A percentile compares a stretch with the other conserved stretches of the same genome.
phyloP scores from a whole-genome alignment of 805 yeast species.

The Ogataea trehaloabstinens region DNA sequence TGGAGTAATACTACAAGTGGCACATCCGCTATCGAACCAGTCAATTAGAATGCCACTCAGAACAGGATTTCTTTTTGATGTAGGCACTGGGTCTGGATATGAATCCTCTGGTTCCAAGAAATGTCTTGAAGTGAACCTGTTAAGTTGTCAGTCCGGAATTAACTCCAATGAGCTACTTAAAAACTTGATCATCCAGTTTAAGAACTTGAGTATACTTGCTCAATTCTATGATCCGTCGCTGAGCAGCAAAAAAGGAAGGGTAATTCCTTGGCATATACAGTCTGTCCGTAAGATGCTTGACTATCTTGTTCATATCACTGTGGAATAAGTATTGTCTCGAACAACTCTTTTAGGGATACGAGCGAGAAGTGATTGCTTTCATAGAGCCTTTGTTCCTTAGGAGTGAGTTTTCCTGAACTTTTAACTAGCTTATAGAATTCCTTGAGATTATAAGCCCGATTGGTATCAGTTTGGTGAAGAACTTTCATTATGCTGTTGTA shows the following conservation, averaged over 20 bases:
- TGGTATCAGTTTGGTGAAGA: slow-evolving; percentile 6
- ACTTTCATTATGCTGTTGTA: slow-evolving; percentile 5
- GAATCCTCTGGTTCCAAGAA: slow-evolving; percentile 13
- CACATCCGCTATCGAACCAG: slow-evolving; percentile 68
- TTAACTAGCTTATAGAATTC: slow-evolving; percentile 6
- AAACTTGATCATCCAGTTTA: slow-evolving; percentile 56
- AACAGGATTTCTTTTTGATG: slow-evolving; percentile 62
- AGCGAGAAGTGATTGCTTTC: slow-evolving; percentile 2
- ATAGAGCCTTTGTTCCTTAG: not conserved
- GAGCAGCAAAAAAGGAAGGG: slow-evolving; percentile 32
- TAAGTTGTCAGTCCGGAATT: slow-evolving; percentile 73
- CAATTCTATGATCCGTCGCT: slow-evolving; percentile 26
- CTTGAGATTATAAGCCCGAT: slow-evolving; percentile 6
- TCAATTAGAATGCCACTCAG: slow-evolving; percentile 68
- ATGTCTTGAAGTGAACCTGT: slow-evolving; percentile 59
- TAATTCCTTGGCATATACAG: slow-evolving; percentile 72
- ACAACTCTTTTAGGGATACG: slow-evolving; percentile 2
- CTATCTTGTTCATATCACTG: slow-evolving; percentile 56
- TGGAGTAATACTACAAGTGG: slow-evolving; percentile 56
- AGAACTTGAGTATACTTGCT: slow-evolving; percentile 45
- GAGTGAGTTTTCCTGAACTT: slow-evolving; percentile 2
- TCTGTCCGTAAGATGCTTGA: slow-evolving; percentile 64
- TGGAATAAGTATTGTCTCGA: slow-evolving; percentile 29
- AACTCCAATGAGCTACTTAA: slow-evolving; percentile 53
- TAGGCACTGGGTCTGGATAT: slow-evolving; percentile 3